These are phyloP conservation scores for Coemansia sp. DNA, from an alignment of 192 early-diverging fungal genomes.

Conservation along the genomic window DNA sequence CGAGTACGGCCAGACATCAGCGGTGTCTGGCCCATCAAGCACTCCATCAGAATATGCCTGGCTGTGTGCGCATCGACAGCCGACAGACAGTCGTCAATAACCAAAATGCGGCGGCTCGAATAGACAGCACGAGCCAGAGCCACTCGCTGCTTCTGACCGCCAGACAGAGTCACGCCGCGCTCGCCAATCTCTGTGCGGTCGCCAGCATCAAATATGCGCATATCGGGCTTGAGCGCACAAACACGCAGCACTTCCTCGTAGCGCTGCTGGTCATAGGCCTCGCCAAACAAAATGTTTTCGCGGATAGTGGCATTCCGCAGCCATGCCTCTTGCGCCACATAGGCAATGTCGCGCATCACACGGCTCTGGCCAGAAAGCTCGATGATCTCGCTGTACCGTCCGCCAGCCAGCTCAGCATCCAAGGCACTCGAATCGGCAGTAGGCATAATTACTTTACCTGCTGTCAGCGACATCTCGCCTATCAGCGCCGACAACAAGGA, in stretches of 20 bases:
- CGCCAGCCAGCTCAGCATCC: conserved; percentile 5
- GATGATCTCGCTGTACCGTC: conserved; percentile 9
- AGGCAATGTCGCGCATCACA: conserved; percentile 67
- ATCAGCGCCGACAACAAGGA: conserved; percentile 72
- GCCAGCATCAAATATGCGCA: conserved; percentile 82
- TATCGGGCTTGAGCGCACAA: conserved; percentile 83
- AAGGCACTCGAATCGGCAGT: conserved; percentile 3
- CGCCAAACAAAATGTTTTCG: conserved; percentile 90
- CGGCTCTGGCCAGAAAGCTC: conserved; percentile 17
- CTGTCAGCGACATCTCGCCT: conserved; percentile 64
- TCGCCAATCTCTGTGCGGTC: conserved; percentile 95
- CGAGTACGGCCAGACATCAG: conserved; percentile 76
- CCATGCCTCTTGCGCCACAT: conserved; percentile 84
- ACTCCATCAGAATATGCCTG: conserved; percentile 78
- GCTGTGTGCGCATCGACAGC: conserved; percentile 98
- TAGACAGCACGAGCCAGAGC: conserved; percentile 88
- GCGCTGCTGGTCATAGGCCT: conserved; percentile 69
- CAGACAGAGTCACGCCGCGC: conserved; percentile 82
- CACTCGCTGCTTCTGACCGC: conserved; percentile 89
- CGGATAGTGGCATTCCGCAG: conserved; percentile 74
- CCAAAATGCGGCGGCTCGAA: conserved; percentile 64
- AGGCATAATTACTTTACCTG: conserved; percentile 23
- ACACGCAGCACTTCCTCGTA: conserved; percentile 81
- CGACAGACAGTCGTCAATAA: conserved; percentile 91
- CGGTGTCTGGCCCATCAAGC: conserved; percentile 63